phyloP scores from a whole-genome alignment of 352 stramenopile genomes.

The Lagenidium giganteum region DNA sequence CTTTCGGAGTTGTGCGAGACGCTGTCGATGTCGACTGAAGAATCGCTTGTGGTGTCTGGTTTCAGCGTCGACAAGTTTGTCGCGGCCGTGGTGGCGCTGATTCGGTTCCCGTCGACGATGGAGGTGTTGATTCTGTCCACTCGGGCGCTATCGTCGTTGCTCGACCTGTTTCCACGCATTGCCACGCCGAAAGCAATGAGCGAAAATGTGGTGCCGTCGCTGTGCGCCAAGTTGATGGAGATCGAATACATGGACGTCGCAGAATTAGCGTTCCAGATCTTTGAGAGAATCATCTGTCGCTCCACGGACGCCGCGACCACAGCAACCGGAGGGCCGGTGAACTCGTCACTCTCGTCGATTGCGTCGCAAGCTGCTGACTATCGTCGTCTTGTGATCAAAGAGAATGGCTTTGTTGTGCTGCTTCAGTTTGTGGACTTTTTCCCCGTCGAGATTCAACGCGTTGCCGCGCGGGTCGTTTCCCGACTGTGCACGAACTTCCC shows the following conservation, averaged over 20 bases:
- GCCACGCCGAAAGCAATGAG: slow-evolving; percentile 38
- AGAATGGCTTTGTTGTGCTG: slow-evolving; percentile 61
- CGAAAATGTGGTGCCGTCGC: slow-evolving; percentile 37
- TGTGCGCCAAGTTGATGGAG: slow-evolving; percentile 70
- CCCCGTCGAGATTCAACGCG: slow-evolving; percentile 64
- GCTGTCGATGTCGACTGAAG: slow-evolving; percentile 66
- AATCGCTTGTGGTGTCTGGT: slow-evolving; percentile 53
- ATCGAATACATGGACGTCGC: slow-evolving; percentile 84
- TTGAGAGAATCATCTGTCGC: slow-evolving; percentile 52
- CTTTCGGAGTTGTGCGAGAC: slow-evolving; percentile 62
- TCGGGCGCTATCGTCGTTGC: slow-evolving; percentile 42
- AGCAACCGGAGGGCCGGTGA: neutral
- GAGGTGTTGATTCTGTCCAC: slow-evolving; percentile 58
- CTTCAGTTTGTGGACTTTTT: slow-evolving; percentile 84
- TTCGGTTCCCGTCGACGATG: slow-evolving; percentile 39
- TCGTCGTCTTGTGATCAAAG: slow-evolving; percentile 35
- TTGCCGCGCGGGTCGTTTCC: slow-evolving; percentile 42
- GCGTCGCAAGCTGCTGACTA: slow-evolving; percentile 25
- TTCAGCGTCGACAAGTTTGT: slow-evolving; percentile 64
- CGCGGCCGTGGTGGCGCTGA: slow-evolving; percentile 29
- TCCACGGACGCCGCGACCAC: slow-evolving; percentile 3
- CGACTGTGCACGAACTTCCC: slow-evolving; percentile 46
- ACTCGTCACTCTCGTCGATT: neutral
- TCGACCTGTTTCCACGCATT: slow-evolving; percentile 45
- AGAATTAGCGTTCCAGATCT: slow-evolving; percentile 60